Conservation (phyloP, 2,329 filamentous ascomycete species). For the Paracoccidioides lutzii region DNA sequence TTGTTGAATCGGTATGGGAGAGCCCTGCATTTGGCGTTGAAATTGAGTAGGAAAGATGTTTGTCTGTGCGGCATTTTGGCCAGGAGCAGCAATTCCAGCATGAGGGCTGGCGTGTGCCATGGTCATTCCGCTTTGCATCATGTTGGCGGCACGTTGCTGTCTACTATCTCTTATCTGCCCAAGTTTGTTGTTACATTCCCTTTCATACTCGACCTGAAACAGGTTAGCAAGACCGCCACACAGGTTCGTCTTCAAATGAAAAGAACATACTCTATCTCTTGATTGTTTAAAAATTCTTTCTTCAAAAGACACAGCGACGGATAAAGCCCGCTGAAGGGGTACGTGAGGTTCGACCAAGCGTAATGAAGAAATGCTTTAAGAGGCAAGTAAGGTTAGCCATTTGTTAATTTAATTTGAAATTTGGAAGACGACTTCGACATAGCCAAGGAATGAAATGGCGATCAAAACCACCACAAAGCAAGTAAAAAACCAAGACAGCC, state of each 20-base stretch:
- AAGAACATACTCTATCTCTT: slow-evolving; percentile 21
- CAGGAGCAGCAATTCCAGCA: slow-evolving; percentile 20
- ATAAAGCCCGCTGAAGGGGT: slow-evolving; percentile 25
- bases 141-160: slow-evolving; percentile 28
- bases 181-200: slow-evolving; percentile 33
- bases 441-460: not conserved
- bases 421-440: not conserved
- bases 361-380: slow-evolving; percentile 31
- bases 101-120: slow-evolving; percentile 24
- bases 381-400: not conserved
- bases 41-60: slow-evolving; percentile 33
- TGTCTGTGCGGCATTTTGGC: slow-evolving; percentile 30
- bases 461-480: not conserved
- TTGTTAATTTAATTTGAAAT: not conserved
- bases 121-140: slow-evolving; percentile 30
- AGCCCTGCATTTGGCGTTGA: slow-evolving; percentile 16
- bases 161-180: slow-evolving; percentile 33
- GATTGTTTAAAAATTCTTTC: slow-evolving; percentile 32
- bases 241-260: not conserved
- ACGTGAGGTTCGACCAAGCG: slow-evolving; percentile 33
- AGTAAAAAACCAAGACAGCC: not conserved
- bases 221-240: not conserved
- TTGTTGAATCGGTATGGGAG: slow-evolving; percentile 16
- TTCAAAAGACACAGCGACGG: slow-evolving; percentile 33
- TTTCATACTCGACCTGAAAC: slow-evolving; percentile 30